A percentile compares a stretch with the other conserved stretches of the same genome.
Evolutionary conservation across 495 filamentous ascomycete species (phyloP).

Genomic region (Glutinoglossum americanum): DNA sequence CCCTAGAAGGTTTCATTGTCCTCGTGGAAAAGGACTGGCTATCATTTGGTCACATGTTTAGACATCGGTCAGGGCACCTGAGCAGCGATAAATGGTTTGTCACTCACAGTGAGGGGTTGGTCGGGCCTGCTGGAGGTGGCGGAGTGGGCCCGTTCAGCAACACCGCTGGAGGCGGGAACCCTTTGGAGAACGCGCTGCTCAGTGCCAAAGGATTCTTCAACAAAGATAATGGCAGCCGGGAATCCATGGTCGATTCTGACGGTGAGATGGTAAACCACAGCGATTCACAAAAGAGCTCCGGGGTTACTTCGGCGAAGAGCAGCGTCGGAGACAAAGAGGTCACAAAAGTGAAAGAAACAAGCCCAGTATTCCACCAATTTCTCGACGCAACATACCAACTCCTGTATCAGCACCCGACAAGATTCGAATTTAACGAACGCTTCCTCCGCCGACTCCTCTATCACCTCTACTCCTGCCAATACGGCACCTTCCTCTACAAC

Average conservation of each 20-base stretch:
- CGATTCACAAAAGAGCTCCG: slow-evolving; percentile 17
- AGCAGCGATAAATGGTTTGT: slow-evolving; percentile 91
- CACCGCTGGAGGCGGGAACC: slow-evolving; percentile 38
- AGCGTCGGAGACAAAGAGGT: slow-evolving; percentile 20
- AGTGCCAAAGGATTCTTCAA: slow-evolving; percentile 84
- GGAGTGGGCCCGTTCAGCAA: slow-evolving; percentile 26
- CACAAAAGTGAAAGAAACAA: slow-evolving; percentile 65
- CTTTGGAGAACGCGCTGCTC: slow-evolving; percentile 66
- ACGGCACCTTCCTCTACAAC: slow-evolving; percentile 91
- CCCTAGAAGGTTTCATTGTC: slow-evolving; percentile 86
- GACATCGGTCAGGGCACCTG: slow-evolving; percentile 64
- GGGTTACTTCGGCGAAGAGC: slow-evolving; percentile 8
- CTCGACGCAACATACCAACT: slow-evolving; percentile 89
- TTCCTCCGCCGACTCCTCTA: slow-evolving; percentile 82
- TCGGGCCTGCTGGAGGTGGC: slow-evolving; percentile 24
- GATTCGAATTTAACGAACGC: slow-evolving; percentile 94
- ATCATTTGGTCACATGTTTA: slow-evolving; percentile 94
- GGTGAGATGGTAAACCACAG: slow-evolving; percentile 38
- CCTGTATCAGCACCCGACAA: slow-evolving; percentile 61
- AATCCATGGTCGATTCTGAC: slow-evolving; percentile 38
- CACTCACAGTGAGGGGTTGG: slow-evolving; percentile 49
- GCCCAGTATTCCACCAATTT: slow-evolving; percentile 97
- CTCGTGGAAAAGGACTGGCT: slow-evolving; percentile 96
- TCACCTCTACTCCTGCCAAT: slow-evolving; percentile 90
- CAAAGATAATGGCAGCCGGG: slow-evolving; percentile 44